A percentile compares a stretch with the other conserved stretches of the same genome.
Conservation (phyloP, 805 yeast genomes). For the Candida ficus region DNA sequence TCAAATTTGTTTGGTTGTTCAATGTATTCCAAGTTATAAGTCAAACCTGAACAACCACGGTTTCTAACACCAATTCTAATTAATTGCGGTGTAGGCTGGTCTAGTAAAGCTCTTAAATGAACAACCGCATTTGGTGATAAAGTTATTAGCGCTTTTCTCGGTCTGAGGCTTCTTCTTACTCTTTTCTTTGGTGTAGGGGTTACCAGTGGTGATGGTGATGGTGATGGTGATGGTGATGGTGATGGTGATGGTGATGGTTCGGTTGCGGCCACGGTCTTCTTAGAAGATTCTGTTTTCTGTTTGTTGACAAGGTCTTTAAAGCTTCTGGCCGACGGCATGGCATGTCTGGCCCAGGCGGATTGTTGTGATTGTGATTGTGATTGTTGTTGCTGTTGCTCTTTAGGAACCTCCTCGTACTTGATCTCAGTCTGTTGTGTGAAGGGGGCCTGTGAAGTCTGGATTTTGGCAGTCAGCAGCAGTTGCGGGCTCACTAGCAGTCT, state of each 20-base stretch:
- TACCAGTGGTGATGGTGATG: slow-evolving; percentile 15
- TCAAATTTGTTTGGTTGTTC: slow-evolving; percentile 90
- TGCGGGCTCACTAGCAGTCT: no score
- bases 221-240: slow-evolving; percentile 3
- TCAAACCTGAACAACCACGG: slow-evolving; percentile 94
- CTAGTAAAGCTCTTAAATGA: slow-evolving; percentile 63
- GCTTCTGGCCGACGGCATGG: slow-evolving; percentile 23
- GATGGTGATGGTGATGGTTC: not conserved
- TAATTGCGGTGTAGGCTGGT: slow-evolving; percentile 82
- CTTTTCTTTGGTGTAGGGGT: slow-evolving; percentile 28
- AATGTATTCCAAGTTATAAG: slow-evolving; percentile 89
- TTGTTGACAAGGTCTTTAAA: slow-evolving; percentile 23
- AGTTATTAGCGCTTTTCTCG: slow-evolving; percentile 86
- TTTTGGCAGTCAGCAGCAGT: no score
- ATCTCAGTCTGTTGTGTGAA: no score
- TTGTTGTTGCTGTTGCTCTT: no score
- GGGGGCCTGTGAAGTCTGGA: no score
- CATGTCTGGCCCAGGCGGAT: slow-evolving; percentile 23
- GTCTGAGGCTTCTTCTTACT: slow-evolving; percentile 64
- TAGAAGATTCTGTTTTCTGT: slow-evolving; percentile 6
- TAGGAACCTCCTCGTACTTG: no score
- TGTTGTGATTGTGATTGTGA: not conserved
- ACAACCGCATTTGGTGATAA: slow-evolving; percentile 68
- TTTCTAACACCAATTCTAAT: slow-evolving; percentile 92
- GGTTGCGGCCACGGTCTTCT: slow-evolving; percentile 10